Evolutionary conservation across 768 basidiomycete genomes (phyloP).

Genomic region (Fistulinella prunicolor): DNA sequence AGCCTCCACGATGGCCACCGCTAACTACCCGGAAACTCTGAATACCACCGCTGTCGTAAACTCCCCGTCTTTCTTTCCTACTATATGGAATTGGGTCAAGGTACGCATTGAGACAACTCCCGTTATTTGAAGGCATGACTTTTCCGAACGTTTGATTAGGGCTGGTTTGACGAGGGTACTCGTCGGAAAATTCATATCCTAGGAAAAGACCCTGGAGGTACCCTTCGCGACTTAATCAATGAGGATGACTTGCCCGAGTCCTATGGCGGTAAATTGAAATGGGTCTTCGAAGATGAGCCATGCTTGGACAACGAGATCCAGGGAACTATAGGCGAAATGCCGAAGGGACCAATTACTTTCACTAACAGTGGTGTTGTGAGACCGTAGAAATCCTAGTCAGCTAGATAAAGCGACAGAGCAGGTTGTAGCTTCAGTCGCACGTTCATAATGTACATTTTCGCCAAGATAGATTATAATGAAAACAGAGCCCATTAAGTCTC

Average conservation of each 20-base stretch:
- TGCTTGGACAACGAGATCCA: slow-evolving; percentile 54
- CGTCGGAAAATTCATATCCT: slow-evolving; percentile 75
- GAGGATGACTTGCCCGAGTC: slow-evolving; percentile 53
- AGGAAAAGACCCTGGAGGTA: slow-evolving; percentile 53
- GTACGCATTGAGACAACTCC: too few relatives aligned
- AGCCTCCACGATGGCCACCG: slow-evolving; percentile 69
- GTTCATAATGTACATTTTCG: too few relatives aligned
- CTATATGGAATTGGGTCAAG: slow-evolving; percentile 84
- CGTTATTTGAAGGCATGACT: neutral
- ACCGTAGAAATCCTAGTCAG: slow-evolving; percentile 20
- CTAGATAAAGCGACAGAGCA: too few relatives aligned
- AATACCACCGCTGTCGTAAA: slow-evolving; percentile 69
- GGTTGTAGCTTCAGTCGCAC: too few relatives aligned
- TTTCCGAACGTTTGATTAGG: slow-evolving; percentile 35
- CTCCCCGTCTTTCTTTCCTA: slow-evolving; percentile 79
- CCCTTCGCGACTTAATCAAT: slow-evolving; percentile 50
- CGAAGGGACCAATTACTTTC: slow-evolving; percentile 54
- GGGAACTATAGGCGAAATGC: slow-evolving; percentile 46
- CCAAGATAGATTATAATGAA: too few relatives aligned
- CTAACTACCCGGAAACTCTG: slow-evolving; percentile 81
- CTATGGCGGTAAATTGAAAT: slow-evolving; percentile 76
- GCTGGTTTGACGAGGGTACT: slow-evolving; percentile 80
- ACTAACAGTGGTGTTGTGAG: slow-evolving; percentile 41
- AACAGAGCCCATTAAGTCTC: slow-evolving; percentile 9
- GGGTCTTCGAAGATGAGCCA: slow-evolving; percentile 67